Evolutionary conservation across 441 rosid genomes (phyloP).

Genomic region (Gossypium davidsonii): DNA sequence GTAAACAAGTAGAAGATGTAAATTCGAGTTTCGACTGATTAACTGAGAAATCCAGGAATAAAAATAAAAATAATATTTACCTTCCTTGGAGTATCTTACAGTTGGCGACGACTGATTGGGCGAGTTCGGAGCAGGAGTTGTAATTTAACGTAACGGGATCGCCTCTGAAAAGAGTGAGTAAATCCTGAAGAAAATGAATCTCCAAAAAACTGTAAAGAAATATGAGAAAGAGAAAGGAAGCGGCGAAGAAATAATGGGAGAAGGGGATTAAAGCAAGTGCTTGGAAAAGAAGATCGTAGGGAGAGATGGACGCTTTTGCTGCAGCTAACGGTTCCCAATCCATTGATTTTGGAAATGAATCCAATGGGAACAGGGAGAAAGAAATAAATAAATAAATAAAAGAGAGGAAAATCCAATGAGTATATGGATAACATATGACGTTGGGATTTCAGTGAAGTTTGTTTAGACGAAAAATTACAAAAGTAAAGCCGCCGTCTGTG

Average conservation of each 20-base stretch:
- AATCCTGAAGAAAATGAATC: conserved; percentile 54
- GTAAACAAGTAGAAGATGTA: not conserved
- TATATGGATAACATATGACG: not conserved
- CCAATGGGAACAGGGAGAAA: not conserved
- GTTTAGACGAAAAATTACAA: not conserved
- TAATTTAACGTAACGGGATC: conserved; percentile 39
- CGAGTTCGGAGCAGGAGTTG: conserved; percentile 44
- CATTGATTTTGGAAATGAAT: not conserved
- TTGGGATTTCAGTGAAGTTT: not conserved
- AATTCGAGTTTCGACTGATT: not conserved
- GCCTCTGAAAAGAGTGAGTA: conserved; percentile 40
- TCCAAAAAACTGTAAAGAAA: conserved; percentile 60
- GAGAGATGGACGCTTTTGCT: conserved; percentile 7
- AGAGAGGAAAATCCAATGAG: not conserved
- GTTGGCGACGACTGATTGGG: conserved; percentile 43
- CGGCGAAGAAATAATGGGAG: conserved; percentile 40
- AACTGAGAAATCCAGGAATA: not conserved
- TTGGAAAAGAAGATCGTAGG: conserved; percentile 32
- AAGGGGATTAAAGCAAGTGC: conserved; percentile 39
- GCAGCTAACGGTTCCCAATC: conserved; percentile 4
- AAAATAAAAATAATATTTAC: conserved; percentile 22
- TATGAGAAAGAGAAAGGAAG: conserved; percentile 17
- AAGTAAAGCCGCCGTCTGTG: not conserved
- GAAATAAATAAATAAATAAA: not conserved
- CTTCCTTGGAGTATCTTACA: conserved; percentile 62